Base-by-base conservation (phyloP, 139 green algal genomes). In the Pleodorina starrii region DNA sequence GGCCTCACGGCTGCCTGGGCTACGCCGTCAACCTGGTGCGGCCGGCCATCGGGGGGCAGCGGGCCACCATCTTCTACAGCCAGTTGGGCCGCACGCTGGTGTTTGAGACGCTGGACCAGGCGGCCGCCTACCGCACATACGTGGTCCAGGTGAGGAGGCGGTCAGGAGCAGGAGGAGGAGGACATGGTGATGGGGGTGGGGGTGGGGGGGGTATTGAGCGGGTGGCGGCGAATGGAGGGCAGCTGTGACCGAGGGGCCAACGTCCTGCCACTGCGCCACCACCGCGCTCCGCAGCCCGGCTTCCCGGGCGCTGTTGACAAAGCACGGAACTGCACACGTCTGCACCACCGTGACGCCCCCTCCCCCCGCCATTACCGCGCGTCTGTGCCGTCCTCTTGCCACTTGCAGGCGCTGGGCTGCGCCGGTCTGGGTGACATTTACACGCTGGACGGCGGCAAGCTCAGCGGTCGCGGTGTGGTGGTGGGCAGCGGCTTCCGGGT, bases 1-100 rank as follows among this genome's bases (percentile, higher is more conserved):
- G 95, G 95, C 95, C 95, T 0, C 46, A 63, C 16, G 95, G 95
- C 42, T 97, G 92, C 91, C 50, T 96, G 78, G 95, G 94, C 42
- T 97, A 94, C 68, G 92, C 90, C 0, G 80, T 94, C 82, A 97
- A 97, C 92, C 90, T 97, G 63, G 74, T 97, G 40, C 93, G 95
- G 14, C 92, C 92, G 10, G 59, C 72, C n/a, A 32, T 89, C 60
- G 76, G 9, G 0, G 94, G 93, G 86, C 91, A 94, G 48, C 89
- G 95, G 12, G 80, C 88, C 42, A 78, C 50, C 10, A 19, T 97
- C 1, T 75, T 96, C 76, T 93, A 85, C 76, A 72, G 54, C 68
- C 74, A 94, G 85, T 46, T 97, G 25, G 84, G 90, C 32, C 72
- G 73, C 44, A 91, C 88, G 12, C 84, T 93, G 25, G 89, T 96